Conservation (phyloP, 164 flowering plant species). For the Saururus chinensis region DNA sequence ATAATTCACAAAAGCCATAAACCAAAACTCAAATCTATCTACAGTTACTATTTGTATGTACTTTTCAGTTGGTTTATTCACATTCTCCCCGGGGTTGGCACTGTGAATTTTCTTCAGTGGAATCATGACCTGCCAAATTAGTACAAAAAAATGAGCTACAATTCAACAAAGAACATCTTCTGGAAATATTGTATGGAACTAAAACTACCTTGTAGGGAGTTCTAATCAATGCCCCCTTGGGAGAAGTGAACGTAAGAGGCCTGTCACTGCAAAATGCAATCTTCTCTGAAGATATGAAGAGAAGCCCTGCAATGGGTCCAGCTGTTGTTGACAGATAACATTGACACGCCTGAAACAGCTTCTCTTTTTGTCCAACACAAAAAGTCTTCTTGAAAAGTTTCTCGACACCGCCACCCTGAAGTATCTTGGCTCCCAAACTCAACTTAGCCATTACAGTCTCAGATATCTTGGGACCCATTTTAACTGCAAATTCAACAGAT, state of each 20-base stretch:
- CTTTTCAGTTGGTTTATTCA: constrained; percentile 28
- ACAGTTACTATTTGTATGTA: constrained; percentile 35
- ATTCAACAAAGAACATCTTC: too few species aligned
- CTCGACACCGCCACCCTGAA: constrained; percentile 33
- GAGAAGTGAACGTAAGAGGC: constrained; percentile 23
- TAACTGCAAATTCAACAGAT: constrained; percentile 20
- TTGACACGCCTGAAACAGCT: constrained; percentile 33
- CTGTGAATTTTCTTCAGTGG: constrained; percentile 29
- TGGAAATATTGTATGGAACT: not conserved
- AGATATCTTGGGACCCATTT: constrained; percentile 29
- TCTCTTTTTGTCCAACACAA: constrained; percentile 28
- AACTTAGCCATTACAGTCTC: constrained; percentile 39
- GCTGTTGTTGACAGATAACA: constrained; percentile 47
- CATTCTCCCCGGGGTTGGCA: constrained; percentile 26
- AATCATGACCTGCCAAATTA: constrained; percentile 28
- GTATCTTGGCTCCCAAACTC: constrained; percentile 34
- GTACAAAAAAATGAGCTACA: not conserved
- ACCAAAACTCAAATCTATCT: constrained; percentile 47
- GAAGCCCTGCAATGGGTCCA: constrained; percentile 49
- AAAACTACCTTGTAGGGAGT: constrained; percentile 36
- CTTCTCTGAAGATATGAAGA: constrained; percentile 37
- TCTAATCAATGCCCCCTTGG: constrained; percentile 20
- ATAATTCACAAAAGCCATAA: constrained; percentile 41
- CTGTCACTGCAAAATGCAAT: constrained; percentile 43
- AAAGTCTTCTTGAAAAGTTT: constrained; percentile 29